Conservation (phyloP, 441 rosid genomes). For the Omphalea diandra region DNA sequence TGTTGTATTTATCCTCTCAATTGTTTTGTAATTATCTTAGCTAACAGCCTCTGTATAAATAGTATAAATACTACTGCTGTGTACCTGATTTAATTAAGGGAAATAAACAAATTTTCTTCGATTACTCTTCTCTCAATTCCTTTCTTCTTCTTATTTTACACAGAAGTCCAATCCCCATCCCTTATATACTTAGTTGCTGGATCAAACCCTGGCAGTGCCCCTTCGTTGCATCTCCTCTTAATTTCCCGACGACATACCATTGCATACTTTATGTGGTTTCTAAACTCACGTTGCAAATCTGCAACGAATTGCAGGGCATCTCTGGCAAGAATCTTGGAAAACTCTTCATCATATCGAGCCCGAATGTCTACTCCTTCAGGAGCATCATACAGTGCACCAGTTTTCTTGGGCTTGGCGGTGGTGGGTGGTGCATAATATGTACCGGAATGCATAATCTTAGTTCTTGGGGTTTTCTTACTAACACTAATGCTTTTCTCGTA, state of each 20-base stretch:
- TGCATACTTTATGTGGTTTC: slow-evolving; percentile 59
- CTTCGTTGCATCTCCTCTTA: slow-evolving; percentile 49
- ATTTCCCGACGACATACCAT: slow-evolving; percentile 76
- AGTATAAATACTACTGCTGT: no score
- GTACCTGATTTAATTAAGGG: no score
- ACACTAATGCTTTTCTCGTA: no score
- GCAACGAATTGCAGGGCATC: slow-evolving; percentile 79
- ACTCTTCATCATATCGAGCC: slow-evolving; percentile 64
- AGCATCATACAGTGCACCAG: slow-evolving; percentile 35
- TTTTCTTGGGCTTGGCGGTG: no score
- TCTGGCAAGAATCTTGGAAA: slow-evolving; percentile 57
- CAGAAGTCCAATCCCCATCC: slow-evolving; percentile 72
- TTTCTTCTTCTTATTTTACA: no score
- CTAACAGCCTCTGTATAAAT: no score
- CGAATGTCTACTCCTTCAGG: slow-evolving; percentile 75
- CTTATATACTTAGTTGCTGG: slow-evolving; percentile 66
- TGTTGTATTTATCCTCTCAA: no score
- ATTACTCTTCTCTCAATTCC: no score
- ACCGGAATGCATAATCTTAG: slow-evolving; percentile 30
- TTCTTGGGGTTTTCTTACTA: background rate
- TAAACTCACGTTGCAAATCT: slow-evolving; percentile 71
- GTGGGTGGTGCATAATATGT: slow-evolving; percentile 15
- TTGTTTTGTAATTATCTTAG: no score
- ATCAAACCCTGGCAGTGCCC: slow-evolving; percentile 66
- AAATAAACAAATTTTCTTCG: no score